phyloP scores from a whole-genome alignment of 1,284 basidiomycete genomes.

The Dichomitus squalens region DNA sequence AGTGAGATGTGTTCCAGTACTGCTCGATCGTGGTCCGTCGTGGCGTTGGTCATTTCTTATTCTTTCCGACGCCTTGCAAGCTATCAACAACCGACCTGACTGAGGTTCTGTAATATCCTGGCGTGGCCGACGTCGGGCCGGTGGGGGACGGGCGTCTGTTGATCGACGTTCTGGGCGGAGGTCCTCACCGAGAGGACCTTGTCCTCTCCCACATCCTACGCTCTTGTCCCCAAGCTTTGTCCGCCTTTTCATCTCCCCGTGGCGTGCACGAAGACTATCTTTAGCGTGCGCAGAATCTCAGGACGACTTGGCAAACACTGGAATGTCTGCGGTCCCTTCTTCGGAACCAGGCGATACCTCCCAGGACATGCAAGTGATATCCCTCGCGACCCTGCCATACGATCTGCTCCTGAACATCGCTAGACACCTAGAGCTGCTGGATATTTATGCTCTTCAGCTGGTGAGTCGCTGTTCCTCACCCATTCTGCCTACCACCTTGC shows the following conservation, averaged over 20 bases:
- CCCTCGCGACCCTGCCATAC: constrained; percentile 58
- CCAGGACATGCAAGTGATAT: constrained; percentile 23
- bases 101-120: background rate
- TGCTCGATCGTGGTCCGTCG: no score
- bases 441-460: constrained; percentile 58
- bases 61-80: background rate
- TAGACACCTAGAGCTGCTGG: constrained; percentile 56
- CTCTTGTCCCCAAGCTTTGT: constrained; percentile 10
- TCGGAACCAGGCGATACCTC: constrained; percentile 17
- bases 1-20: no score
- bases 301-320: constrained; percentile 1
- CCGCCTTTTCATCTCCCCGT: background rate
- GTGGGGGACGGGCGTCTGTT: background rate
- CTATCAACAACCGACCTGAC: no score
- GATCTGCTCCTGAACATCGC: constrained; percentile 71
- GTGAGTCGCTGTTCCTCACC: constrained; percentile 43
- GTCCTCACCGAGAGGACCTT: constrained; percentile 14
- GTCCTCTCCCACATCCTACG: constrained; percentile 24
- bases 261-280: background rate
- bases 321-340: constrained; percentile 18
- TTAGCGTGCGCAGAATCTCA: background rate
- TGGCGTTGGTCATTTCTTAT: background rate
- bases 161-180: constrained; percentile 9
- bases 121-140: constrained; percentile 13
- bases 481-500: background rate